Evolutionary conservation across 306 rosid genomes (phyloP).

Genomic region (Quercus agrifolia): DNA sequence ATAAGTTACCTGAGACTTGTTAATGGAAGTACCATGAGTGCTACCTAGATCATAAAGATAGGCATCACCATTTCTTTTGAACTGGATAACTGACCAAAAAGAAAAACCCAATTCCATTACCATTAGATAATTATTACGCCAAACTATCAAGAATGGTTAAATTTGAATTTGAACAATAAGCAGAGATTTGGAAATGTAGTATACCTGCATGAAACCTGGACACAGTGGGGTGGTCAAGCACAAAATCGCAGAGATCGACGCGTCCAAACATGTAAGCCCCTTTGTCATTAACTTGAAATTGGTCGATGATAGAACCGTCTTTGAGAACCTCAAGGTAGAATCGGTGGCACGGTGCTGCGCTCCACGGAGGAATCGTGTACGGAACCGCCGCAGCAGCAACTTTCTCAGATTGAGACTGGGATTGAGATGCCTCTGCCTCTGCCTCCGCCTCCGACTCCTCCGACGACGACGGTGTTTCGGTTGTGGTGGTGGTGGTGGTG

Average conservation of each 20-base stretch:
- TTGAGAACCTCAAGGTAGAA: conserved; percentile 84
- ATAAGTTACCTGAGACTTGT: conserved; percentile 68
- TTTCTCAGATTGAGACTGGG: conserved; percentile 10
- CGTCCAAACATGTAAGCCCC: conserved; percentile 98
- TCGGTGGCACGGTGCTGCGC: conserved; percentile 65
- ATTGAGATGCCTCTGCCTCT: conserved; percentile 14
- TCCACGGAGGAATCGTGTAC: conserved; percentile 83
- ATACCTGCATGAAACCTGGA: conserved; percentile 93
- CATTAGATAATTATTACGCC: conserved; percentile 20
- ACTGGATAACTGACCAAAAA: conserved; percentile 66
- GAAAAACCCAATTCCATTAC: conserved; percentile 6
- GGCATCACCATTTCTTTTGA: conserved; percentile 77
- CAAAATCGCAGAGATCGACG: conserved; percentile 82
- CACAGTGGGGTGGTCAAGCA: conserved; percentile 81
- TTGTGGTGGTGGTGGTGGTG: neutral
- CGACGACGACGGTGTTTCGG: conserved; percentile 5
- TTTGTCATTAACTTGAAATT: conserved; percentile 58
- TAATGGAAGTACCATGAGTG: conserved; percentile 86
- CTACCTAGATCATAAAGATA: conserved; percentile 94
- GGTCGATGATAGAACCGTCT: conserved; percentile 72
- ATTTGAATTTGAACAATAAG: neutral
- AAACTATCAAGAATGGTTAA: neutral
- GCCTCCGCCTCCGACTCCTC: too few species aligned
- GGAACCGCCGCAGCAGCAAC: conserved; percentile 32
- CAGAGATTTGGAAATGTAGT: neutral